These are phyloP conservation scores for Phytophthora syringae DNA, from an alignment of 352 stramenopile species.

Conservation along the genomic window DNA sequence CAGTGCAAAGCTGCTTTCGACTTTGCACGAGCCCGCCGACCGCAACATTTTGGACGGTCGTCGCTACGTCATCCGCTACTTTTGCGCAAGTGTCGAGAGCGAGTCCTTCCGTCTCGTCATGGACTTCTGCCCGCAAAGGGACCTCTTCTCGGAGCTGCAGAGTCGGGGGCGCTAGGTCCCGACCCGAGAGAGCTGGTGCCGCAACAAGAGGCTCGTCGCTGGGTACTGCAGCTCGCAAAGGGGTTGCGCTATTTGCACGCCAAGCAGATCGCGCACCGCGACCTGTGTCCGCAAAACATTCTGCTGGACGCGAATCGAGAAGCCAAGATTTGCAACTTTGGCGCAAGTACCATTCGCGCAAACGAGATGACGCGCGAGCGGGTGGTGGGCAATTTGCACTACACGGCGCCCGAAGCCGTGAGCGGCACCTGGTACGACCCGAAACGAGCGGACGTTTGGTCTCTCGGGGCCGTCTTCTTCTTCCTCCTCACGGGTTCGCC, in stretches of 20 bases:
- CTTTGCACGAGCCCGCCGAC: slow-evolving; percentile 25
- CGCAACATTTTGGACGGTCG: slow-evolving; percentile 36
- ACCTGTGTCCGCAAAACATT: slow-evolving; percentile 68
- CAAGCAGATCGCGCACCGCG: slow-evolving; percentile 53
- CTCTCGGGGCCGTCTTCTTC: slow-evolving; percentile 73
- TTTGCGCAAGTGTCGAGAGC: slow-evolving; percentile 48
- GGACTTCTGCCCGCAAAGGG: slow-evolving; percentile 60
- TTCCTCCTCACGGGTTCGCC: slow-evolving; percentile 74
- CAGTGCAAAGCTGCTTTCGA: slow-evolving; percentile 37
- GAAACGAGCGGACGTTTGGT: slow-evolving; percentile 69
- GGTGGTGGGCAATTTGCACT: slow-evolving; percentile 58
- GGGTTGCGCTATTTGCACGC: slow-evolving; percentile 53
- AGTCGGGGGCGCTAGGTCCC: slow-evolving; percentile 17
- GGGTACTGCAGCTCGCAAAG: slow-evolving; percentile 49
- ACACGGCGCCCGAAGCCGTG: slow-evolving; percentile 71
- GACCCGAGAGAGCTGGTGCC: slow-evolving; percentile 25
- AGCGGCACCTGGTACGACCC: slow-evolving; percentile 60
- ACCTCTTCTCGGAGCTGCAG: slow-evolving; percentile 55
- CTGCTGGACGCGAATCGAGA: slow-evolving; percentile 40
- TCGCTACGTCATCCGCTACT: slow-evolving; percentile 55
- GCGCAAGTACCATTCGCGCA: slow-evolving; percentile 43
- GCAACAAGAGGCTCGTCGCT: slow-evolving; percentile 47
- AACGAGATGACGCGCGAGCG: slow-evolving; percentile 38
- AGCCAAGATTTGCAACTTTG: slow-evolving; percentile 71
- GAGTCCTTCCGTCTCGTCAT: slow-evolving; percentile 61